Evolutionary conservation across 164 flowering plant species (phyloP).

Genomic region (Buxus sempervirens): DNA sequence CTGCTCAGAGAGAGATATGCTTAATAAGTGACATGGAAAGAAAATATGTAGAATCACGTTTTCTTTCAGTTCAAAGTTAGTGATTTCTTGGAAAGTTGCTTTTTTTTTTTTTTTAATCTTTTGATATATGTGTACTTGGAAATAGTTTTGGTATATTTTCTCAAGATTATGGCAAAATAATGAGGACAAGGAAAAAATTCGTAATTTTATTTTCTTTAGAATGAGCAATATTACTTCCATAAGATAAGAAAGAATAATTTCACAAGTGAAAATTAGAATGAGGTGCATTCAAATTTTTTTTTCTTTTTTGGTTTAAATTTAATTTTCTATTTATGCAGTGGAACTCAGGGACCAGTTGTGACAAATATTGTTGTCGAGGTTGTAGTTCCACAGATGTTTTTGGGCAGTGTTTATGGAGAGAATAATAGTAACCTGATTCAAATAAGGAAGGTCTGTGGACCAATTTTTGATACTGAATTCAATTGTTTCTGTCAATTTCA

Average conservation of each 20-base stretch:
- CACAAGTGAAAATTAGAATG: too few relatives aligned
- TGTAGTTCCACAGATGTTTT: slow-evolving; percentile 34
- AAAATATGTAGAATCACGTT: not conserved
- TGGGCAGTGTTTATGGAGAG: slow-evolving; percentile 45
- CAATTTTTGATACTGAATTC: not conserved
- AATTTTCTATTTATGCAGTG: slow-evolving; percentile 22
- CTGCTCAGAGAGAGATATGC: not conserved
- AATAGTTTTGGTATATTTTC: not conserved
- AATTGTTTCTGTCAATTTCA: not conserved
- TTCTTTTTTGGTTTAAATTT: too few relatives aligned
- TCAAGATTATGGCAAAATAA: not conserved
- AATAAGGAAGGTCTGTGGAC: slow-evolving; percentile 41
- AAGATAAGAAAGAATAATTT: not conserved
- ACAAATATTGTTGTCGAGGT: slow-evolving; percentile 38
- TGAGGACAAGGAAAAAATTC: not conserved
- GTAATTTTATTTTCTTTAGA: not conserved
- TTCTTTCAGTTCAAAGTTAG: not conserved
- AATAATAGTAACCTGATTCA: slow-evolving; percentile 37
- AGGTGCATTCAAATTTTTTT: too few relatives aligned
- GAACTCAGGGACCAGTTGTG: slow-evolving; percentile 20
- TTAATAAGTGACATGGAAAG: not conserved
- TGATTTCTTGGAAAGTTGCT: not conserved
- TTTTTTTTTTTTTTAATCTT: not conserved
- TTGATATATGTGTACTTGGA: too few relatives aligned
- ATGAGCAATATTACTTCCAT: not conserved